Evolutionary conservation across 148 eudicot genomes (phyloP).

Genomic region (Silene conica): DNA sequence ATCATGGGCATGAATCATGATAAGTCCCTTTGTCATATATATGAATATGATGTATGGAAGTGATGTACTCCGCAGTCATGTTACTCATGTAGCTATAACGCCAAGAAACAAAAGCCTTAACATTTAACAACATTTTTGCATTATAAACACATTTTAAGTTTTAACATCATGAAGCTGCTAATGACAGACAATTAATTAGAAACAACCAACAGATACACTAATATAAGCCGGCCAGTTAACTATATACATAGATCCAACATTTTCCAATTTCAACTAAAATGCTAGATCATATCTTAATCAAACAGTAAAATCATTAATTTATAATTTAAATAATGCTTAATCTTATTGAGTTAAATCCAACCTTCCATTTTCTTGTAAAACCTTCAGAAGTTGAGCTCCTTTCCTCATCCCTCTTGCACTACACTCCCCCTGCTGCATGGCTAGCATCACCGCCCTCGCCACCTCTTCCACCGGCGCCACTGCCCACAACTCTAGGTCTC

Average conservation of each 20-base stretch:
- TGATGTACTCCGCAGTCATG: no score
- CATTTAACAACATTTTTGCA: no score
- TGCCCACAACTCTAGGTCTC: conserved; percentile 31
- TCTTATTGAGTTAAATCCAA: conserved; percentile 36
- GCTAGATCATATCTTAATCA: neutral
- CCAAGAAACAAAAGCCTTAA: no score
- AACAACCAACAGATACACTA: neutral
- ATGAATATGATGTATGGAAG: no score
- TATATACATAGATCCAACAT: conserved; percentile 5
- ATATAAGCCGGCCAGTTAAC: neutral
- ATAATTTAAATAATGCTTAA: neutral
- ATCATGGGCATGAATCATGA: no score
- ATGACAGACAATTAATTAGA: neutral
- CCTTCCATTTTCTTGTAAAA: conserved; percentile 54
- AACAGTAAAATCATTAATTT: neutral
- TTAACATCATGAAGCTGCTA: neutral
- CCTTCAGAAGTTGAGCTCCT: conserved; percentile 72
- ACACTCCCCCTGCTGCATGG: conserved; percentile 75
- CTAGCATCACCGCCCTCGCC: conserved; percentile 80
- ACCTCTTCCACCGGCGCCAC: conserved; percentile 79
- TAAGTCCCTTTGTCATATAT: no score
- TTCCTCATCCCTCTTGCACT: conserved; percentile 78
- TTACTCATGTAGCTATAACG: no score
- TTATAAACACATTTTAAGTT: neutral
- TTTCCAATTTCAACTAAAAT: neutral